phyloP scores from a whole-genome alignment of 1,284 basidiomycete species.

The Ceratobasidium papillatum region DNA sequence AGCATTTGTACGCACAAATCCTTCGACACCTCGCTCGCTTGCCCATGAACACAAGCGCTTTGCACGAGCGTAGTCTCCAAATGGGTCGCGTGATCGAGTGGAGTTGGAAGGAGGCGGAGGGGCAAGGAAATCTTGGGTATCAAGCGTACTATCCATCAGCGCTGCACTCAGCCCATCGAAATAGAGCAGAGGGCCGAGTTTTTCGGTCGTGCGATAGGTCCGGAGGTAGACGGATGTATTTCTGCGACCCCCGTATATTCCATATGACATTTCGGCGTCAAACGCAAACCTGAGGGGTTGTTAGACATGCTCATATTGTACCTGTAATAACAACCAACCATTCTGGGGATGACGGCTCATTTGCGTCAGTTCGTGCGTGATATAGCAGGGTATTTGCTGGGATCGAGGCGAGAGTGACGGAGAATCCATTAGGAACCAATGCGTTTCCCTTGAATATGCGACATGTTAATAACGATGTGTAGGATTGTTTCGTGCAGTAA shows the following conservation, averaged over 20 bases:
- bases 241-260: conserved; percentile 17
- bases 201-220: conserved; percentile 23
- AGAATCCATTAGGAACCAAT: conserved; percentile 37
- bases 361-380: conserved; percentile 22
- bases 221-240: conserved; percentile 25
- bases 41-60: conserved; percentile 34
- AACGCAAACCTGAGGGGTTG: conserved; percentile 25
- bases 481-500: too few species aligned
- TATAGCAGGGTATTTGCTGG: conserved; percentile 27
- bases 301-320: background rate
- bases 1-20: conserved; percentile 45
- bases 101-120: conserved; percentile 22
- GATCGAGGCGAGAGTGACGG: conserved; percentile 29
- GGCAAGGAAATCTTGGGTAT: conserved; percentile 39
- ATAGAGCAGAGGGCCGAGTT: conserved; percentile 30
- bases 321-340: background rate
- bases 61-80: conserved; percentile 42
- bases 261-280: conserved; percentile 41
- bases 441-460: conserved; percentile 20
- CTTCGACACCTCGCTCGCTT: conserved; percentile 38
- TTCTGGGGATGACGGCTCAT: conserved; percentile 33
- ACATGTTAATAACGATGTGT: background rate
- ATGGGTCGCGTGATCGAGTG: background rate
- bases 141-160: conserved; percentile 27
- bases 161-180: conserved; percentile 31